A percentile compares a stretch with the other conserved stretches of the same genome.
Conservation (phyloP, 1,284 basidiomycete genomes). For the Leccinum fallax region DNA sequence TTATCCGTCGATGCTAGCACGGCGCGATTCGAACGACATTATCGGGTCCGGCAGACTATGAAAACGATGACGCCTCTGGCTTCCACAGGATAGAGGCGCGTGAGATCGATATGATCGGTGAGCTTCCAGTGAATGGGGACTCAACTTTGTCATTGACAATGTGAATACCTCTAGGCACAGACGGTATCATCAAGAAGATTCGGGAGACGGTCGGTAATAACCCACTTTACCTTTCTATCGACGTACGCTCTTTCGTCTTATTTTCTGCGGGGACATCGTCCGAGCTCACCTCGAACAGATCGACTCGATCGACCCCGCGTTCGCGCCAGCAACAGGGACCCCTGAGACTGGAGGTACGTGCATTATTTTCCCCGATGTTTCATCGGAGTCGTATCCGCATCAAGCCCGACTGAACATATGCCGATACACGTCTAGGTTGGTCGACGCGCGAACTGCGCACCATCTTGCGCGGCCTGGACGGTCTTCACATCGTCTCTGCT, state of each 20-base stretch:
- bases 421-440: constrained; percentile 55
- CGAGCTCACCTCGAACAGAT: constrained; percentile 46
- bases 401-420: neutral
- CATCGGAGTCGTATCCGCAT: neutral
- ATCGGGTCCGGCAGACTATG: constrained; percentile 70
- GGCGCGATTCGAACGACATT: constrained; percentile 78
- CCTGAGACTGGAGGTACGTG: constrained; percentile 55
- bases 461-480: constrained; percentile 73
- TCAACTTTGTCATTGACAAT: neutral
- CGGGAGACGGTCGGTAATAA: constrained; percentile 66
- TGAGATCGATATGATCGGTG: constrained; percentile 76
- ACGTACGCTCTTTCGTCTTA: constrained; percentile 44
- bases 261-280: neutral
- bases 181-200: constrained; percentile 72
- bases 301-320: constrained; percentile 75
- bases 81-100: constrained; percentile 75
- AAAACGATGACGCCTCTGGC: constrained; percentile 65
- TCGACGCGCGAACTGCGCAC: constrained; percentile 75
- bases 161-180: constrained; percentile 45
- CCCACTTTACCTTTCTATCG: constrained; percentile 75
- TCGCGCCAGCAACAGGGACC: constrained; percentile 79
- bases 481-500: constrained; percentile 72
- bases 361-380: too few species aligned
- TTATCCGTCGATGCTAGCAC: constrained; percentile 57
- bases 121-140: neutral